phyloP scores from a whole-genome alignment of 306 rosid species.

The Inga leiocalycina region DNA sequence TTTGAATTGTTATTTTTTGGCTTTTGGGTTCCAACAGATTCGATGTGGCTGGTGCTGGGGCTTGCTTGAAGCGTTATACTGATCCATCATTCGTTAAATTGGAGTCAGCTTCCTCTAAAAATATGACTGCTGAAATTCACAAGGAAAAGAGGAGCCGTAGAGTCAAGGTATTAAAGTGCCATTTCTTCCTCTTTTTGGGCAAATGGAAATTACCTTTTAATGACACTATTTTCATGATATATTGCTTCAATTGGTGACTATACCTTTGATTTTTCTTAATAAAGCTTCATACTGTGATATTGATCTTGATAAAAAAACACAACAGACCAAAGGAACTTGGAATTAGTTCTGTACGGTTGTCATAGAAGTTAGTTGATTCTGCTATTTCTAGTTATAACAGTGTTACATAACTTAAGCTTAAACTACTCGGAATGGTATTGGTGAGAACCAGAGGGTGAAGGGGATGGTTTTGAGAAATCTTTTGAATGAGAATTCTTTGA shows the following conservation, averaged over 20 bases:
- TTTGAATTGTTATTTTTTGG: constrained; percentile 24
- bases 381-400: not conserved
- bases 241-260: constrained; percentile 10
- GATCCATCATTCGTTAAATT: constrained; percentile 88
- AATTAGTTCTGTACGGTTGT: not conserved
- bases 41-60: constrained; percentile 98
- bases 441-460: not conserved
- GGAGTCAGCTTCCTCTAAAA: constrained; percentile 57
- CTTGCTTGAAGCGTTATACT: constrained; percentile 91
- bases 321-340: not conserved
- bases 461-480: not conserved
- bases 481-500: not conserved
- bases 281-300: constrained; percentile 19
- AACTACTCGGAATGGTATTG: not conserved
- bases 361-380: not conserved
- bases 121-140: constrained; percentile 42
- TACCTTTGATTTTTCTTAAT: not conserved
- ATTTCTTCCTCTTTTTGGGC: not conserved
- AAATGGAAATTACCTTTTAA: not conserved
- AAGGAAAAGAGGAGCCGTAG: constrained; percentile 79
- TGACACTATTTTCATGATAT: not conserved
- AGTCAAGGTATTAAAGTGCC: constrained; percentile 65
- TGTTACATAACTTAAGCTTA: not conserved
- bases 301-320: not conserved
- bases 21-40: constrained; percentile 69